phyloP scores from a whole-genome alignment of 2,329 filamentous ascomycete species.

The Westerdykella aurantiaca region DNA sequence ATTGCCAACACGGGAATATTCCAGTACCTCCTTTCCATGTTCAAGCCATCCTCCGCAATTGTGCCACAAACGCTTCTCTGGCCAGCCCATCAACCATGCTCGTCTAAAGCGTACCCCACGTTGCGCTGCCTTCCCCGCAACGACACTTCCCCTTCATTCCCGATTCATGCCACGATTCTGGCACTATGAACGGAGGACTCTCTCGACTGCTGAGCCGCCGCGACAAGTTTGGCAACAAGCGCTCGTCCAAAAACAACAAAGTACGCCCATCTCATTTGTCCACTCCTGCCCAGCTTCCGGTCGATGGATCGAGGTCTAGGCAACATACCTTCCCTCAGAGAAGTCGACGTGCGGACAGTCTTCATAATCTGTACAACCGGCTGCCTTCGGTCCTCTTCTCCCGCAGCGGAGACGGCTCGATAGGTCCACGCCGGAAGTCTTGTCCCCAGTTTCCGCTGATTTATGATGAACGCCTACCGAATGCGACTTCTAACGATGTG shows the following conservation, averaged over 20 bases:
- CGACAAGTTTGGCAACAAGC: conserved; percentile 49
- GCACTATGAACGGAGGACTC: conserved; percentile 43
- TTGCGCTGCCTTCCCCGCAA: neutral
- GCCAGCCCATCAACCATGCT: neutral
- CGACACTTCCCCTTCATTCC: neutral
- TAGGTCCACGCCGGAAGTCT: conserved; percentile 17
- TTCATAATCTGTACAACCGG: conserved; percentile 18
- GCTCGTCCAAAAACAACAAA: conserved; percentile 30
- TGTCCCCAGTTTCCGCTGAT: conserved; percentile 8
- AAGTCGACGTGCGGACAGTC: conserved; percentile 12
- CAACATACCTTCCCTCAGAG: neutral
- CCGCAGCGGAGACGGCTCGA: conserved; percentile 11
- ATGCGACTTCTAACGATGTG: conserved; percentile 21
- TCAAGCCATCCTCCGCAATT: neutral
- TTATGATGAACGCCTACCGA: conserved; percentile 10
- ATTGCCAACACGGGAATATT: neutral
- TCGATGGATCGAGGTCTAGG: neutral
- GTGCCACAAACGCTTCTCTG: neutral
- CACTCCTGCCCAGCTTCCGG: conserved; percentile 12
- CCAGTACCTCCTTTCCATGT: neutral
- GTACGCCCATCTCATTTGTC: conserved; percentile 21
- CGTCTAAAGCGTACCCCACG: neutral
- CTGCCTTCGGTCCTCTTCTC: conserved; percentile 17
- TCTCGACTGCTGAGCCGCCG: conserved; percentile 66
- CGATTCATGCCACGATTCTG: conserved; percentile 1